Conservation (phyloP, 176 grass and related monocot genomes). For the Ananas comosus region DNA sequence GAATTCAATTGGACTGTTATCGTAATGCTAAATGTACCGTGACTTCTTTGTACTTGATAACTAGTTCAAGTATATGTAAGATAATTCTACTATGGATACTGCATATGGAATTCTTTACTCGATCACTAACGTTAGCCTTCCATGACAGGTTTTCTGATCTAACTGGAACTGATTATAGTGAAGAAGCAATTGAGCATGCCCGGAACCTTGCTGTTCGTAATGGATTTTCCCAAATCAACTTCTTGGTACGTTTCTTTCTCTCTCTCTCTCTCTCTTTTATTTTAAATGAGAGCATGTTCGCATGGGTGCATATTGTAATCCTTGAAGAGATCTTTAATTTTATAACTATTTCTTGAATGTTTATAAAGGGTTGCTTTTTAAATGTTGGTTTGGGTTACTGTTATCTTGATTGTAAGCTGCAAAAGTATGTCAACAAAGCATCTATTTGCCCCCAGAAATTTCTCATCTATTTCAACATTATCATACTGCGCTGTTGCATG, state of each 20-base stretch:
- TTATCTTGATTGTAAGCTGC: neutral
- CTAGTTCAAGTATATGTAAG: neutral
- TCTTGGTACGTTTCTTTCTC: constrained; percentile 44
- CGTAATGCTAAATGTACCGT: no score
- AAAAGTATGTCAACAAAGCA: neutral
- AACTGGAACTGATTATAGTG: constrained; percentile 87
- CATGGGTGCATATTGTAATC: neutral
- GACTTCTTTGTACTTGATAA: no score
- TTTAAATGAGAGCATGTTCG: neutral
- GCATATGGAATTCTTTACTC: neutral
- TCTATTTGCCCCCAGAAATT: neutral
- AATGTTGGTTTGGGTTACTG: neutral
- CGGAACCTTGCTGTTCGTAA: constrained; percentile 55
- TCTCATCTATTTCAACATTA: neutral
- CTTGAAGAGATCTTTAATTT: neutral
- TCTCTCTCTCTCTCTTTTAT: neutral
- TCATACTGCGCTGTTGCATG: neutral
- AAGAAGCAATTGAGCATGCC: constrained; percentile 71
- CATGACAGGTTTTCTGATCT: constrained; percentile 63
- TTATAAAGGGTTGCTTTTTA: neutral
- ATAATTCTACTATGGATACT: neutral
- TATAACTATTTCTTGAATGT: neutral
- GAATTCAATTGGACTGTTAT: no score
- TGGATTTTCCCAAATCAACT: constrained; percentile 73
- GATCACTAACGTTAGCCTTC: no score